These are phyloP conservation scores for Sextonia rubra DNA, from an alignment of 164 flowering plant species.

Conservation along the genomic window DNA sequence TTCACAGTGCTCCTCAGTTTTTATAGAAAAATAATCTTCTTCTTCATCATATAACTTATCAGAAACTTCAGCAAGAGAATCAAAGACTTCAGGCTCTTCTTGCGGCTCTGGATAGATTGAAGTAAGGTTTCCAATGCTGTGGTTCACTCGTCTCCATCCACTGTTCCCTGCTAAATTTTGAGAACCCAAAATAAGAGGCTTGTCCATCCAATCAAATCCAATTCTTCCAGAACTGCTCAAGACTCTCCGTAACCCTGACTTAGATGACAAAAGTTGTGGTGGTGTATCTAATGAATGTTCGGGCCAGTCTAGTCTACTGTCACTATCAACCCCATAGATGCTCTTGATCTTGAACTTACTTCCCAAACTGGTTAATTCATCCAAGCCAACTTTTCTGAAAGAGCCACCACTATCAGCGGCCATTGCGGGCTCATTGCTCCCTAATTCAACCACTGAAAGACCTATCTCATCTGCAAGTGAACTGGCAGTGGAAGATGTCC, in stretches of 20 bases:
- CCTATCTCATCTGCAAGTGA: conserved; percentile 44
- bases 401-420: conserved; percentile 11
- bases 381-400: conserved; percentile 13
- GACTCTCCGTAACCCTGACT: conserved; percentile 51
- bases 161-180: conserved; percentile 17
- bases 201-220: conserved; percentile 45
- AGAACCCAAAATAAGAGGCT: conserved; percentile 26
- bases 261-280: conserved; percentile 38
- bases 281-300: conserved; percentile 55
- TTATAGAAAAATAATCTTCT: conserved; percentile 29
- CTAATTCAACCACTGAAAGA: conserved; percentile 28
- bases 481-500: conserved; percentile 60
- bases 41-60: conserved; percentile 43
- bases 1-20: conserved; percentile 19
- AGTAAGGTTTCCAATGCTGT: conserved; percentile 55
- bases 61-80: conserved; percentile 41
- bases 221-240: conserved; percentile 63
- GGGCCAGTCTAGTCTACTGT: conserved; percentile 68
- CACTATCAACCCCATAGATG: conserved; percentile 42
- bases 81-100: conserved; percentile 33
- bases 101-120: conserved; percentile 32
- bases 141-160: conserved; percentile 41
- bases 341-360: conserved; percentile 37
- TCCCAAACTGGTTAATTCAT: conserved; percentile 16
- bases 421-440: conserved; percentile 18